phyloP scores from a whole-genome alignment of 805 yeast species.

The Candida germanica region DNA sequence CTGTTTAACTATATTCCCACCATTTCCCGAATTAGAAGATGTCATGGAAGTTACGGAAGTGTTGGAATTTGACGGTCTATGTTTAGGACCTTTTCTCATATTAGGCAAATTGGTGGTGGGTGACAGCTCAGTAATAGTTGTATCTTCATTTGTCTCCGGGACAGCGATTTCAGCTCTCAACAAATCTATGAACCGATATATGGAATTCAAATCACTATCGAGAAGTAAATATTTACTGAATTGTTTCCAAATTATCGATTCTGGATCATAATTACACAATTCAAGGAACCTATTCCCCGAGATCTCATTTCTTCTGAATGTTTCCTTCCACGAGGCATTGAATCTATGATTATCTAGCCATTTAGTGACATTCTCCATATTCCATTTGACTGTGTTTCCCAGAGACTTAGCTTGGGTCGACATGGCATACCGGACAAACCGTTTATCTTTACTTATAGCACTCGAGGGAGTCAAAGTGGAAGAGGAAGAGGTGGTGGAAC shows the following conservation, averaged over 20 bases:
- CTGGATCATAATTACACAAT: slow-evolving; percentile 60
- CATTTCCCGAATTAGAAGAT: slow-evolving; percentile 5
- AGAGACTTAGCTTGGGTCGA: slow-evolving; percentile 26
- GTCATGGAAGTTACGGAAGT: slow-evolving; percentile 15
- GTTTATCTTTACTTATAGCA: slow-evolving; percentile 32
- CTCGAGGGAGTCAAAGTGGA: slow-evolving; percentile 29
- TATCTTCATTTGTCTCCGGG: slow-evolving; percentile 9
- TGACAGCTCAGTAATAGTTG: slow-evolving; percentile 13
- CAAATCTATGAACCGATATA: slow-evolving; percentile 43
- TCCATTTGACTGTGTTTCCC: slow-evolving; percentile 64
- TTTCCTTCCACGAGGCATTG: slow-evolving; percentile 68
- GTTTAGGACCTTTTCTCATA: too few species aligned
- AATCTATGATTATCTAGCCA: slow-evolving; percentile 74
- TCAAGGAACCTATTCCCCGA: slow-evolving; percentile 63
- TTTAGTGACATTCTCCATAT: slow-evolving; percentile 54
- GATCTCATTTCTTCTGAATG: slow-evolving; percentile 56
- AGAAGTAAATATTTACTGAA: slow-evolving; percentile 30
- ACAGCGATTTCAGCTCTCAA: slow-evolving; percentile 16
- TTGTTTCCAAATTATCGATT: slow-evolving; percentile 46
- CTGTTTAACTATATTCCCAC: slow-evolving; percentile 17
- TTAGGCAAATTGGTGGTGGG: too few species aligned
- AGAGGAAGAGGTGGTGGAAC: slow-evolving; percentile 27
- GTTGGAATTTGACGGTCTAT: slow-evolving; percentile 18
- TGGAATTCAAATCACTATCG: slow-evolving; percentile 48
- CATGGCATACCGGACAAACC: slow-evolving; percentile 44